These are phyloP conservation scores for Monosporascus sp. DNA, from an alignment of 2,329 filamentous ascomycete genomes.

Conservation along the genomic window DNA sequence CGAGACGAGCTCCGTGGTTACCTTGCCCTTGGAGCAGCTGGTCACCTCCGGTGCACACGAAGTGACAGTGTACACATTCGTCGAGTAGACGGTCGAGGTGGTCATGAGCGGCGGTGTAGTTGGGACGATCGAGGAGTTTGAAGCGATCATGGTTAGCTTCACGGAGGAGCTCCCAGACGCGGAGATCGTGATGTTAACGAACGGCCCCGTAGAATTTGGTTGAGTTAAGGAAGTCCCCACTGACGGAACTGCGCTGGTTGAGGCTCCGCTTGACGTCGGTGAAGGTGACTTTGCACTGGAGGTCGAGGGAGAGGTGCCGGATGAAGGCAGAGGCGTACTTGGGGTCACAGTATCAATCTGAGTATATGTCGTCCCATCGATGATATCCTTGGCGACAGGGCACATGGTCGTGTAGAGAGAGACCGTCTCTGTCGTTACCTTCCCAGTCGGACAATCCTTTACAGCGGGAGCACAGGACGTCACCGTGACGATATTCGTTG, in stretches of 20 bases:
- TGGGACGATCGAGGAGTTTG: slow-evolving; percentile 6
- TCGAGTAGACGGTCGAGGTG: slow-evolving; percentile 23
- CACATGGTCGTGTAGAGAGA: slow-evolving; percentile 26
- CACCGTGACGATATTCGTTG: slow-evolving; percentile 22
- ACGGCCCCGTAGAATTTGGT: slow-evolving; percentile 9
- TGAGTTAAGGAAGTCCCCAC: slow-evolving; percentile 9
- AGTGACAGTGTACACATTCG: slow-evolving; percentile 22
- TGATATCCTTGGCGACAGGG: slow-evolving; percentile 24
- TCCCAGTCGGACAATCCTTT: slow-evolving; percentile 22
- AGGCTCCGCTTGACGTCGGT: neutral
- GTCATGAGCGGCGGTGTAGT: slow-evolving; percentile 11
- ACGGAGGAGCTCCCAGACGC: slow-evolving; percentile 1
- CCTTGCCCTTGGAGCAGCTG: slow-evolving; percentile 20
- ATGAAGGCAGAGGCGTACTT: slow-evolving; percentile 2
- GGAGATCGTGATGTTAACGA: slow-evolving; percentile 10
- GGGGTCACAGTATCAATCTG: slow-evolving; percentile 6
- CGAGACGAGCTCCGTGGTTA: slow-evolving; percentile 24
- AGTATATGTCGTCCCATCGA: slow-evolving; percentile 21
- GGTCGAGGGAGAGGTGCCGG: neutral
- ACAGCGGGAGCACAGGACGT: slow-evolving; percentile 21
- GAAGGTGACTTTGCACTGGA: neutral
- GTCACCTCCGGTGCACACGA: slow-evolving; percentile 20
- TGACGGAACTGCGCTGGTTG: slow-evolving; percentile 5
- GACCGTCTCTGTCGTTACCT: slow-evolving; percentile 23
- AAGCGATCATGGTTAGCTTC: slow-evolving; percentile 1